A percentile compares a stretch with the other conserved stretches of the same genome.
Evolutionary conservation across 208 protist genomes (phyloP).

Genomic region (Trypanosoma caninum): DNA sequence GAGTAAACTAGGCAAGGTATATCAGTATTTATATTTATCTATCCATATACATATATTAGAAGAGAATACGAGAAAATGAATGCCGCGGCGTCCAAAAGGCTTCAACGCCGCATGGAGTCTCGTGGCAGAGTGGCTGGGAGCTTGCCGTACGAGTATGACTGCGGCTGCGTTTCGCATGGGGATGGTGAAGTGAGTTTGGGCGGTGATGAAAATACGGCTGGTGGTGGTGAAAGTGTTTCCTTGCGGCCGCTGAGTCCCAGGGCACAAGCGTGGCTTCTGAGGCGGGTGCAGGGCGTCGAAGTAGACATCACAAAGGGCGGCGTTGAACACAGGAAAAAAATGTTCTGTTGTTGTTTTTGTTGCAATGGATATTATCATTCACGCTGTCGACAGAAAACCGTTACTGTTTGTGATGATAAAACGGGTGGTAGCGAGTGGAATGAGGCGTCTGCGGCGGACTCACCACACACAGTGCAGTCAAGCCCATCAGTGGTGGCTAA

Average conservation of each 20-base stretch:
- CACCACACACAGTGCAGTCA: too few species aligned
- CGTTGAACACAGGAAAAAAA: background rate
- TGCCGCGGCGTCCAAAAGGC: slow-evolving; percentile 33
- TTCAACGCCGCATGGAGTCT: slow-evolving; percentile 74
- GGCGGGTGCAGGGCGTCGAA: slow-evolving; percentile 29
- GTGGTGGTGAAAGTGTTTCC: background rate
- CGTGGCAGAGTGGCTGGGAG: slow-evolving; percentile 28
- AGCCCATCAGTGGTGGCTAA: too few species aligned
- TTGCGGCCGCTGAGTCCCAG: background rate
- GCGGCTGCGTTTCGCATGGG: slow-evolving; percentile 4
- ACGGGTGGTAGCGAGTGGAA: background rate
- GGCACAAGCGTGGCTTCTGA: slow-evolving; percentile 19
- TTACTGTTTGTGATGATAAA: background rate
- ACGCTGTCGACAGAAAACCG: background rate
- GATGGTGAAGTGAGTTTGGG: background rate
- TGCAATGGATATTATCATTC: slow-evolving; percentile 23
- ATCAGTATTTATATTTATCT: slow-evolving; percentile 11
- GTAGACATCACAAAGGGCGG: slow-evolving; percentile 60
- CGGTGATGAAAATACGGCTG: background rate
- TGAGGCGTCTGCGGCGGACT: background rate
- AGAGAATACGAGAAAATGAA: slow-evolving; percentile 5
- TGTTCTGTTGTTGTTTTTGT: slow-evolving; percentile 18
- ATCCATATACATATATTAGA: slow-evolving; percentile 15
- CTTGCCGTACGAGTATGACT: background rate
- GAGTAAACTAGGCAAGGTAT: slow-evolving; percentile 9